A percentile compares a stretch with the other conserved stretches of the same genome.
Evolutionary conservation across 2,329 filamentous ascomycete species (phyloP).

Genomic region (Emergomyces pasteurianus): DNA sequence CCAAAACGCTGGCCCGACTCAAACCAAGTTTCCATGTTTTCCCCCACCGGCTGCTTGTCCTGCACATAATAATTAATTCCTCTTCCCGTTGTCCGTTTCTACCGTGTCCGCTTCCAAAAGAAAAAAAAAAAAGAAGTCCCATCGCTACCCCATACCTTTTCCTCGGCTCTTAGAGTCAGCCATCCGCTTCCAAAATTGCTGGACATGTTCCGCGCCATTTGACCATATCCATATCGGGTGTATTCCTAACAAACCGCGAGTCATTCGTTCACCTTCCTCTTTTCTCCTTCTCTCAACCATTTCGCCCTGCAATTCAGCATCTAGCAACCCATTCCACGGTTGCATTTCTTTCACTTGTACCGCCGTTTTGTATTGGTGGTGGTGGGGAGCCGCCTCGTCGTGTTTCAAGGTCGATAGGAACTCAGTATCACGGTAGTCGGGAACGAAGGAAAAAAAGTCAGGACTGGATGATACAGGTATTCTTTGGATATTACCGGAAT

Average conservation of each 20-base stretch:
- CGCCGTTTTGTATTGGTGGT: not conserved
- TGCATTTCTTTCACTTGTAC: not conserved
- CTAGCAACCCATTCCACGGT: not conserved
- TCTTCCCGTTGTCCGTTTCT: not conserved
- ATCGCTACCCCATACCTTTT: not conserved
- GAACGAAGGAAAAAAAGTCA: not conserved
- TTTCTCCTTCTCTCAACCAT: not conserved
- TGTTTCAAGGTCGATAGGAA: not conserved
- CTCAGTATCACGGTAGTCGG: not conserved
- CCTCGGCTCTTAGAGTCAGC: not conserved
- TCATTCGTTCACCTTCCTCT: not conserved
- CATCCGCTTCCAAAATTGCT: not conserved
- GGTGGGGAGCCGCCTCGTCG: not conserved
- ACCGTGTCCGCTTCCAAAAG: not conserved
- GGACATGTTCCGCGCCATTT: not conserved
- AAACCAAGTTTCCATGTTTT: not conserved
- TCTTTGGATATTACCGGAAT: not conserved
- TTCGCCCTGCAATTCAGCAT: not conserved
- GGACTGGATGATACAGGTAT: not conserved
- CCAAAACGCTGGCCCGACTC: not conserved
- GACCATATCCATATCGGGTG: not conserved
- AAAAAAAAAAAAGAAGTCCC: not conserved
- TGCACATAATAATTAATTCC: not conserved
- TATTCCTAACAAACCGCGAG: not conserved
- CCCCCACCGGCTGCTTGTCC: not conserved